A percentile compares a stretch with the other conserved stretches of the same genome.
Evolutionary conservation across 2,329 filamentous ascomycete genomes (phyloP).

Genomic region (Talaromyces piceae): DNA sequence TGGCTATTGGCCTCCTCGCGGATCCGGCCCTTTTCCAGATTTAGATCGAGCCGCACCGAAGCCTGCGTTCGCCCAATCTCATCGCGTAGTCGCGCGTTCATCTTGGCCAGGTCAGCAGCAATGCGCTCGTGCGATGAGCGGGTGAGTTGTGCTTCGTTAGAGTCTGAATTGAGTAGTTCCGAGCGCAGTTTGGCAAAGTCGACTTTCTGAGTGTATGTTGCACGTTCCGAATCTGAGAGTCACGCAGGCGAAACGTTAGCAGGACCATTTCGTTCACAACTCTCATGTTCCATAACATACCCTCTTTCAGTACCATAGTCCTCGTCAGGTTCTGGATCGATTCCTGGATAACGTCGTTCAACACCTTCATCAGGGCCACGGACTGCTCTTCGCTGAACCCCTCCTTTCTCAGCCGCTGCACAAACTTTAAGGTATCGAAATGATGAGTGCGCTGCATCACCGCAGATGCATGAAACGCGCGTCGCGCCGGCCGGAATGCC

Average conservation of each 20-base stretch:
- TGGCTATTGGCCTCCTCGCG: conserved; percentile 93
- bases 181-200: conserved; percentile 96
- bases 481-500: conserved; percentile 32
- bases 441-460: conserved; percentile 69
- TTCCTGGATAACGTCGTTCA: conserved; percentile 95
- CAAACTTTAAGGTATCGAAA: conserved; percentile 97
- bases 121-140: conserved; percentile 84
- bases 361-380: conserved; percentile 95
- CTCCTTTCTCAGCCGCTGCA: conserved; percentile 79
- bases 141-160: conserved; percentile 81
- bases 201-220: conserved; percentile 74
- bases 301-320: conserved; percentile 96
- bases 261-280: neutral
- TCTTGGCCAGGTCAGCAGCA: conserved; percentile 88
- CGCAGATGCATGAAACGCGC: conserved; percentile 58
- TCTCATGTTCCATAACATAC: conserved; percentile 42
- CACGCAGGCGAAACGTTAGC: neutral
- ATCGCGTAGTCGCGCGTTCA: conserved; percentile 81
- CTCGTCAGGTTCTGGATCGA: conserved; percentile 96
- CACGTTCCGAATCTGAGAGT: conserved; percentile 40
- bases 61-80: conserved; percentile 93
- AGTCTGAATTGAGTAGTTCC: conserved; percentile 85
- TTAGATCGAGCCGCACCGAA: conserved; percentile 83
- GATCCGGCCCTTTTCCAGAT: conserved; percentile 93
- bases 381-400: conserved; percentile 94